phyloP scores from a whole-genome alignment of 768 basidiomycete species.

The Kwoniella bestiolae region DNA sequence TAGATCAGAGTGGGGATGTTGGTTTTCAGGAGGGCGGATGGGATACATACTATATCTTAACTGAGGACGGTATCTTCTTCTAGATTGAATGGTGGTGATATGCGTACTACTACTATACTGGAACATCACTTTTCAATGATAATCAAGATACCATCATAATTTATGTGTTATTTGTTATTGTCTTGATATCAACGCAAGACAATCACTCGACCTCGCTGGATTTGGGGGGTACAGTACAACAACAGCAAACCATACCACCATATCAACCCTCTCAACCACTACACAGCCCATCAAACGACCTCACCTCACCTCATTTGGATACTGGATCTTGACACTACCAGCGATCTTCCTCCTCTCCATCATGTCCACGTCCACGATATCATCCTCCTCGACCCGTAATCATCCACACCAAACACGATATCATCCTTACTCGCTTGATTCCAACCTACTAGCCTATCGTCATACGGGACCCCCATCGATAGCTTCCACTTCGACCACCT shows the following conservation, averaged over 20 bases:
- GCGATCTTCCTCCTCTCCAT: not conserved
- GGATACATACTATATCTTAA: not conserved
- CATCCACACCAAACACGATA: not conserved
- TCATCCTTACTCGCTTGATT: constrained; percentile 5
- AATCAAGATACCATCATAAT: too few species aligned
- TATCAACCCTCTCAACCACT: not conserved
- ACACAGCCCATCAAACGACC: not conserved
- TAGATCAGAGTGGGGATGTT: not conserved
- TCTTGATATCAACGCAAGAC: not conserved
- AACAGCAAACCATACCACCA: not conserved
- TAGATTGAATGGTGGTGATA: too few species aligned
- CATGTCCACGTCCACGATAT: not conserved
- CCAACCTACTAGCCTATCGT: not conserved
- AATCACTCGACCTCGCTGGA: not conserved
- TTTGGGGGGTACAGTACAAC: not conserved
- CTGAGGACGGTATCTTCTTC: not conserved
- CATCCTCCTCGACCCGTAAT: not conserved
- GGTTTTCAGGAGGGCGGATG: not conserved
- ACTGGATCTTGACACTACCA: not conserved
- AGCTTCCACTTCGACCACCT: constrained; percentile 11
- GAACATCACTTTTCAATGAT: not conserved
- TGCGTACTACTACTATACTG: not conserved
- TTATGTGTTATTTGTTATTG: too few species aligned
- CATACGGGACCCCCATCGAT: constrained; percentile 1
- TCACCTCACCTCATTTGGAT: not conserved